Evolutionary conservation across 2,329 filamentous ascomycete genomes (phyloP), one percentile per base, ranked within the genome.

Genomic region (Juglanconis sp.): DNA sequence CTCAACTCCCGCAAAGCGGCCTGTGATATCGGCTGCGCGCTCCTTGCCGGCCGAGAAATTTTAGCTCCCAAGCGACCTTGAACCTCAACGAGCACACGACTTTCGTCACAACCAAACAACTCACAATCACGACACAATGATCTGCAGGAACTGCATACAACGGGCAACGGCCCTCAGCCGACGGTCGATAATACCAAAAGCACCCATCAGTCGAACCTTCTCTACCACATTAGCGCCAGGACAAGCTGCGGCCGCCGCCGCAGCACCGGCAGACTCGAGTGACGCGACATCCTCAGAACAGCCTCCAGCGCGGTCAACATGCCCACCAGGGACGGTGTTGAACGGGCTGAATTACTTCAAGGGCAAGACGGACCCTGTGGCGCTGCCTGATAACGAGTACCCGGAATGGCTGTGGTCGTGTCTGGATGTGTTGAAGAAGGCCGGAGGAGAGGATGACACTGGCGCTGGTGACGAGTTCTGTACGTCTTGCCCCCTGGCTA

Each of bases 351-450:
- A 92, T 74, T 94, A 89, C 74, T 75, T 87, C 69, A 95, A 95
- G 78, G 85, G 84, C 66, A 82, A 83, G 69, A 76, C 81, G 40
- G 90, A 94, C 70, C 91, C 91, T 0, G 78, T 94, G 5, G 91
- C 91, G 9, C 73, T 87, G 68, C 80, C 86, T 38, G 91, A 96
- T 67, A 79, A 86, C 30, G 89, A 90, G 63, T 96, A 96, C 74
- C 91, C 91, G 3, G 79, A 79, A 31, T 96, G 91, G 91, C 74
- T 96, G 63, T 96, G 91, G 91, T 79, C 75, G 3, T 86, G 89
- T 66, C 76, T 95, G 58, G 83, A 87, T 54, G 80, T 83, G 60
- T 78, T 84, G 74, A 83, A 85, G 73, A 85, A 81, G 70, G 73
- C 69, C 3, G 74, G 75, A 24, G 76, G 74, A 13, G 77, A 76